A percentile compares a stretch with the other conserved stretches of the same genome.
These are phyloP conservation scores for Gynochthodes officinalis DNA, from an alignment of 257 asterid genomes.

Conservation along the genomic window DNA sequence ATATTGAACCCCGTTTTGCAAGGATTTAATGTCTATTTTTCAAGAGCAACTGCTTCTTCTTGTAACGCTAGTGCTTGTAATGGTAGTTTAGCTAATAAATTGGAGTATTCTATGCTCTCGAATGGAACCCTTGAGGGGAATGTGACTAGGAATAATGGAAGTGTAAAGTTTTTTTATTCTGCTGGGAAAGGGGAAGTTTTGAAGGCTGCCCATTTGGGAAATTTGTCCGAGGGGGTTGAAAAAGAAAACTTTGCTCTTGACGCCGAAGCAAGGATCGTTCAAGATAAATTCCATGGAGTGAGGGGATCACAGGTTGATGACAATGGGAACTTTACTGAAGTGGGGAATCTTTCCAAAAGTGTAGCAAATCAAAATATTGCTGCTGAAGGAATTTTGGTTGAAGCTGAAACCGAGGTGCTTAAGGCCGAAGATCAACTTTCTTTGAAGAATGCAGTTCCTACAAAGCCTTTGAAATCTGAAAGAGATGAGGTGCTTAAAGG, in stretches of 20 bases:
- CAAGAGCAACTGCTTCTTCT: background rate
- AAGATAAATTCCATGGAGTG: slow-evolving; percentile 15
- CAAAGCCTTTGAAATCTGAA: slow-evolving; percentile 9
- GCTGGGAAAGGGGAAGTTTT: slow-evolving; percentile 24
- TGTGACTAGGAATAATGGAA: slow-evolving; percentile 21
- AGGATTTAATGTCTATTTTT: slow-evolving; percentile 26
- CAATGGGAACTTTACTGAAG: slow-evolving; percentile 18
- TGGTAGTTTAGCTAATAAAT: slow-evolving; percentile 13
- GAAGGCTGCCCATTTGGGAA: slow-evolving; percentile 31
- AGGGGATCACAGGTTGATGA: slow-evolving; percentile 25
- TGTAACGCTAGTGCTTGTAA: slow-evolving; percentile 21
- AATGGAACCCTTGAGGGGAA: slow-evolving; percentile 33
- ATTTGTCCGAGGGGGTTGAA: slow-evolving; percentile 26
- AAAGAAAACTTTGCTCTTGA: slow-evolving; percentile 27
- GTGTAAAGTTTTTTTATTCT: slow-evolving; percentile 25
- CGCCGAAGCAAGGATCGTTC: slow-evolving; percentile 24
- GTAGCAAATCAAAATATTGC: slow-evolving; percentile 24
- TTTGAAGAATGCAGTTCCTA: slow-evolving; percentile 16
- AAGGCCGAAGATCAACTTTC: background rate
- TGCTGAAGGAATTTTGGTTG: slow-evolving; percentile 12
- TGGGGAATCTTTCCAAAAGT: slow-evolving; percentile 23
- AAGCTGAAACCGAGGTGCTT: background rate
- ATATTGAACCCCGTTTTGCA: slow-evolving; percentile 44
- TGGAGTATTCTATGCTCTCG: slow-evolving; percentile 11
- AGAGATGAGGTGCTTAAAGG: slow-evolving; percentile 15